Evolutionary conservation across 306 rosid species (phyloP).

Genomic region (Corylus heterophylla): DNA sequence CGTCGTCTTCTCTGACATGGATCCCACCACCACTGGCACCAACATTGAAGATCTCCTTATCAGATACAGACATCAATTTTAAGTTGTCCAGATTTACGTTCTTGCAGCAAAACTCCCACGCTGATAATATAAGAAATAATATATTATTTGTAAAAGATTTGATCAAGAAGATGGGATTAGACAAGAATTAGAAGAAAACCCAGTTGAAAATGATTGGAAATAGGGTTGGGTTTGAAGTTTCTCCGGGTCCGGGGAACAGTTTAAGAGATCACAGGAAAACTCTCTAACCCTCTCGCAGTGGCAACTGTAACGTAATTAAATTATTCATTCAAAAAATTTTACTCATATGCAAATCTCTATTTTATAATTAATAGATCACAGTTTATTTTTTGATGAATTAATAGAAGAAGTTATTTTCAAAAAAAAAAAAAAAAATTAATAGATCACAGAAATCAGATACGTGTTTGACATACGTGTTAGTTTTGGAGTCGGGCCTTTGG

Average conservation of each 20-base stretch:
- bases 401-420: no score
- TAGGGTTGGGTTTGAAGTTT: conserved; percentile 1
- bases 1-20: conserved; percentile 36
- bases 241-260: not conserved
- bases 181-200: not conserved
- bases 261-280: not conserved
- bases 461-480: not conserved
- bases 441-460: not conserved
- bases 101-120: not conserved
- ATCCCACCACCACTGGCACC: conserved; percentile 29
- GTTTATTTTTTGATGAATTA: no score
- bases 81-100: not conserved
- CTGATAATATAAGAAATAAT: not conserved
- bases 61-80: conserved; percentile 53
- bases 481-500: not conserved
- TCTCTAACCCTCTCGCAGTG: not conserved
- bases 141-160: not conserved
- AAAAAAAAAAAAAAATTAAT: not conserved
- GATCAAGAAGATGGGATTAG: conserved; percentile 15
- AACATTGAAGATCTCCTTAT: conserved; percentile 43
- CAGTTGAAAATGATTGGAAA: not conserved
- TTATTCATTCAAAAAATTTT: not conserved
- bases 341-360: not conserved
- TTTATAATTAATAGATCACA: not conserved
- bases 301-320: not conserved